Evolutionary conservation across 1,284 basidiomycete genomes (phyloP).

Genomic region (Sanguinoderma infundibulare): DNA sequence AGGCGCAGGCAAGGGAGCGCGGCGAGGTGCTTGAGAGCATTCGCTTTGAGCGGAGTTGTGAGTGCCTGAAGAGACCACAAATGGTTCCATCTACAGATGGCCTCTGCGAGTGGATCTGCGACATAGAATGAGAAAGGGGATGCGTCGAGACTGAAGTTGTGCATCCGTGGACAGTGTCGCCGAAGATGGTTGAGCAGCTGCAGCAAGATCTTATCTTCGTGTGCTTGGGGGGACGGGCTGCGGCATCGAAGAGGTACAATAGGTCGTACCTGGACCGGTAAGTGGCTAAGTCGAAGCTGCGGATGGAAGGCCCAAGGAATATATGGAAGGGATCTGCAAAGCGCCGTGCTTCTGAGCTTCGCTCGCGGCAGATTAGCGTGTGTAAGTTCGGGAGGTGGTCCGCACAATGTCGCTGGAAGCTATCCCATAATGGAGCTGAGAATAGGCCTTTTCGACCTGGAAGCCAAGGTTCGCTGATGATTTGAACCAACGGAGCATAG

Average conservation of each 20-base stretch:
- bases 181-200: not conserved
- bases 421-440: not conserved
- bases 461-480: not conserved
- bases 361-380: not conserved
- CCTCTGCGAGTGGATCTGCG: not conserved
- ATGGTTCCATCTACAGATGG: not conserved
- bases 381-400: not conserved
- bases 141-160: not conserved
- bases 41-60: not conserved
- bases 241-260: not conserved
- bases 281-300: not conserved
- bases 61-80: not conserved
- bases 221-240: not conserved
- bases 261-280: not conserved
- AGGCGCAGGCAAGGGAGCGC: not conserved
- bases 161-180: not conserved
- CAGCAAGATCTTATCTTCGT: not conserved
- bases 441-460: not conserved
- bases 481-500: not conserved
- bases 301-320: not conserved
- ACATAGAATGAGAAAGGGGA: not conserved
- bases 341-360: not conserved
- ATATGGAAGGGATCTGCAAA: not conserved
- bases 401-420: not conserved
- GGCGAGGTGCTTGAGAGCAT: not conserved